Conservation (phyloP, 495 filamentous ascomycete genomes). For the Penicillium arizonense region DNA sequence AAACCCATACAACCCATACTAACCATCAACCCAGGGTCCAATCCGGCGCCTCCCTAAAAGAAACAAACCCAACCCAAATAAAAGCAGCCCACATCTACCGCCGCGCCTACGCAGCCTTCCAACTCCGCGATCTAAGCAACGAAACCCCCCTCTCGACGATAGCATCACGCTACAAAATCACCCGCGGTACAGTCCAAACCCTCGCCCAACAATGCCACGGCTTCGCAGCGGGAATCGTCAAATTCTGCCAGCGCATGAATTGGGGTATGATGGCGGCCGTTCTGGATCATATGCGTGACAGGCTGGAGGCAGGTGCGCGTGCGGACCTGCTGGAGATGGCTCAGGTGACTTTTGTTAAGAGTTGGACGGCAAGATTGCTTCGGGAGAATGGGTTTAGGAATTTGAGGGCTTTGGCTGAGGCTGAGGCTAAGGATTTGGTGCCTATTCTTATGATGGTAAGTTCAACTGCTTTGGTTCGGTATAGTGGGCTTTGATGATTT, state of each 20-base stretch:
- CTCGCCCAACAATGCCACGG: conserved; percentile 75
- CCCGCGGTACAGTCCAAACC: conserved; percentile 69
- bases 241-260: conserved; percentile 72
- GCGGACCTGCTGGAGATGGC: conserved; percentile 72
- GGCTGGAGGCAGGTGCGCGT: conserved; percentile 70
- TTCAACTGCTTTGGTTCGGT: not conserved
- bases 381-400: conserved; percentile 76
- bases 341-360: conserved; percentile 76
- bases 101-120: conserved; percentile 78
- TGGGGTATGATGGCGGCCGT: conserved; percentile 74
- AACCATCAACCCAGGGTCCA: conserved; percentile 55
- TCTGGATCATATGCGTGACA: conserved; percentile 73
- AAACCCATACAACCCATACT: conserved; percentile 12
- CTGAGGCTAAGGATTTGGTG: conserved; percentile 63
- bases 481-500: not conserved
- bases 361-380: conserved; percentile 71
- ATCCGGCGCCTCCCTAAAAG: conserved; percentile 61
- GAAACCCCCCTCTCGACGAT: conserved; percentile 71
- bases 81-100: conserved; percentile 63
- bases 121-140: conserved; percentile 79
- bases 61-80: conserved; percentile 59
- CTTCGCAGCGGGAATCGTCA: conserved; percentile 74
- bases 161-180: conserved; percentile 65
- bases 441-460: conserved; percentile 67
- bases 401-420: conserved; percentile 64